phyloP scores from a whole-genome alignment of 2,329 filamentous ascomycete genomes.

The Bertia moriformis region DNA sequence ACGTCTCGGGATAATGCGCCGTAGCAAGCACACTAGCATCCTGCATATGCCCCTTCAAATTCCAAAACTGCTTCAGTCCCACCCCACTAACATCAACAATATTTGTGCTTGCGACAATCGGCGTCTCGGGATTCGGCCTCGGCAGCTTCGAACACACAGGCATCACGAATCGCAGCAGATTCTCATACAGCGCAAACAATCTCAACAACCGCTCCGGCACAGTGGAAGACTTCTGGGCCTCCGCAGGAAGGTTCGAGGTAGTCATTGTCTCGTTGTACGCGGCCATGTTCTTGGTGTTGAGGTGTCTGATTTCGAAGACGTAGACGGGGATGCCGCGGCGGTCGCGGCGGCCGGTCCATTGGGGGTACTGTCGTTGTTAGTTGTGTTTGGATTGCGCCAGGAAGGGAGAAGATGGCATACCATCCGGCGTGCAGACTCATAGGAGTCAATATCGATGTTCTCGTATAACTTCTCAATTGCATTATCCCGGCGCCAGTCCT shows the following conservation, averaged over 20 bases:
- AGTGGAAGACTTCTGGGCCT: neutral
- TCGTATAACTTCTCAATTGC: neutral
- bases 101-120: neutral
- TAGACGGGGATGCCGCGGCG: conserved; percentile 2
- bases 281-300: conserved; percentile 1
- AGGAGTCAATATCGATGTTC: neutral
- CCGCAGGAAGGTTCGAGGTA: neutral
- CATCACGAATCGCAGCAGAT: conserved; percentile 2
- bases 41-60: conserved; percentile 1
- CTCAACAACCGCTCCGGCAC: neutral
- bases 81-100: conserved; percentile 3
- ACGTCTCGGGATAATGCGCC: conserved; percentile 3
- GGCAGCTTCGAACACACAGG: conserved; percentile 1
- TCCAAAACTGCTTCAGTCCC: conserved; percentile 3
- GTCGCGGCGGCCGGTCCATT: conserved; percentile 3
- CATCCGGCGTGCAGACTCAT: neutral
- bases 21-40: conserved; percentile 2
- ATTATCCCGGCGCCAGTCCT: conserved; percentile 1
- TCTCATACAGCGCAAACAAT: conserved; percentile 1
- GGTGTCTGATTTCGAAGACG: conserved; percentile 1
- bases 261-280: neutral
- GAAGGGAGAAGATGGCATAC: neutral
- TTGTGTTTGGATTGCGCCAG: neutral
- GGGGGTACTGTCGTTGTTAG: neutral
- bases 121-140: neutral